Base-by-base conservation (phyloP, 306 rosid genomes). In the Rubus parviflorus region DNA sequence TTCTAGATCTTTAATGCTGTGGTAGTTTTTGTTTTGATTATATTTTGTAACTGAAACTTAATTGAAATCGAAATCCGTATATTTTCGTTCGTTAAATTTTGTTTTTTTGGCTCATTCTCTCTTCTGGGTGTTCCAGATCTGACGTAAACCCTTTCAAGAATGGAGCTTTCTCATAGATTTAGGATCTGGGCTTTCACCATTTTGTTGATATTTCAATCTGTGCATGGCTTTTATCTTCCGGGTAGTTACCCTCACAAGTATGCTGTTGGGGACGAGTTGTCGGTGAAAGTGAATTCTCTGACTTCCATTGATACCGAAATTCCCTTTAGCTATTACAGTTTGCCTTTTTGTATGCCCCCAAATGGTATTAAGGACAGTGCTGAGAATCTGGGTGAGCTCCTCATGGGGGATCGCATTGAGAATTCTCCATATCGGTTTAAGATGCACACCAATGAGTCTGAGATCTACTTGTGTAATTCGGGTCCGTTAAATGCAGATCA, bases 371-470 rank as follows among this genome's bases (percentile, higher is more conserved):
- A 91, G 85, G 97, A 93, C 63, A 91, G 91, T 77, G 97, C 97
- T 56, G 98, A 93, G 90, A 93, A 93, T 86, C 98, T 93, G 25
- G 98, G 98, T n/a, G 98, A 93, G 89, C 91, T 93, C 70, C 96
- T 93, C 38, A 88, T 93, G 98, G 97, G 98, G 53, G 98, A 93
- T 81, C 97, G 96, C 86, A 93, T 93, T 82, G 98, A 93, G 87
- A 93, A 85, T 76, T 93, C 98, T 2, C 98, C 98, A 0, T 93
- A 93, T 76, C 81, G 42, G 86, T 93, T 93, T 77, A 87, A 81
- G 86, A 93, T 89, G 96, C 75, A 64, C 75, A 80, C 81, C 53
- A 93, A 93, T 75, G 87, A 93, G 83, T 70, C 97, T 2, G 90
- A 88, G 82, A 85, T 90, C 78, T 93, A 87, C 84, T 57, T 93